Conservation (phyloP, 2,329 filamentous ascomycete species). For the Fusarium sp. region DNA sequence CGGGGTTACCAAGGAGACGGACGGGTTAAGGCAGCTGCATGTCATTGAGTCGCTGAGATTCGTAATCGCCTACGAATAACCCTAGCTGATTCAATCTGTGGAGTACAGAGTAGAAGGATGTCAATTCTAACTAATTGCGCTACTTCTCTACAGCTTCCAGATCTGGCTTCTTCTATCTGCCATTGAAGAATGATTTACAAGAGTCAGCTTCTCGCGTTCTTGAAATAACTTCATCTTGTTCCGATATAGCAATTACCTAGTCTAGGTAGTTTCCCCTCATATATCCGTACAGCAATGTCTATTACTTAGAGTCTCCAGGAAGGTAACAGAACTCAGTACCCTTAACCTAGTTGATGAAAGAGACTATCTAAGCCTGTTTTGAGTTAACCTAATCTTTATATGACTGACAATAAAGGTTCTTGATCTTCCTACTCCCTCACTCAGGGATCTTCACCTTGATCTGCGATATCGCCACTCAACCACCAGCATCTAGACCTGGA, state of each 20-base stretch:
- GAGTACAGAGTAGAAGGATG: neutral
- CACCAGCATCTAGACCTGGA: neutral
- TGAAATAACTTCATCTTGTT: neutral
- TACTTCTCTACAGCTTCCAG: neutral
- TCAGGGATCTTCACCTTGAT: neutral
- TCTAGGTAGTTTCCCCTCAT: neutral
- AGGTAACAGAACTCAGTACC: neutral
- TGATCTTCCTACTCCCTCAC: neutral
- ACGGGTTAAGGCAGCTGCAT: neutral
- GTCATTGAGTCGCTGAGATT: conserved; percentile 16
- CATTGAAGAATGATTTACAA: neutral
- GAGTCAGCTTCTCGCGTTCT: neutral
- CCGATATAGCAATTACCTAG: neutral
- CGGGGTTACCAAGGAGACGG: conserved; percentile 8
- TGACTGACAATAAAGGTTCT: neutral
- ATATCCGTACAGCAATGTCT: neutral
- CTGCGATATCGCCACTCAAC: neutral
- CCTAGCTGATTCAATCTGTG: no score
- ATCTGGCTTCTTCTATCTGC: neutral
- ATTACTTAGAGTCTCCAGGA: neutral
- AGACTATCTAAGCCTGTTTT: no score
- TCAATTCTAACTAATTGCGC: neutral
- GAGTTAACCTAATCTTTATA: neutral
- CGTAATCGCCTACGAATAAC: neutral
- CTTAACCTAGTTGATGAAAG: neutral